phyloP scores from a whole-genome alignment of 495 filamentous ascomycete genomes.

The Tuber indicum region DNA sequence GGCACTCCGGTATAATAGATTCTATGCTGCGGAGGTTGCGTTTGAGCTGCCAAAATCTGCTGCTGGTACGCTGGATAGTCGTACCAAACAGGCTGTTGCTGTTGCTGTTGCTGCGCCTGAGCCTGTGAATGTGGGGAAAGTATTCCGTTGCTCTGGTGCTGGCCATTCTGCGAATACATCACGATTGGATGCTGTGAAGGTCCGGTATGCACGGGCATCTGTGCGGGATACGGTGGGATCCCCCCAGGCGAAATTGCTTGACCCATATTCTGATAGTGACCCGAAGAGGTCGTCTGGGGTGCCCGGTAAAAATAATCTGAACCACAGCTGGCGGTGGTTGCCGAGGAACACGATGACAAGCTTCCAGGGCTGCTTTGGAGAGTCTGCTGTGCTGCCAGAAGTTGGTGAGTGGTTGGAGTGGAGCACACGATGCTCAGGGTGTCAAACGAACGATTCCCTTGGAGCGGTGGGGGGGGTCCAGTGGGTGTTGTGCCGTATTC shows the following conservation, averaged over 20 bases:
- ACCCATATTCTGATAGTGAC: constrained; percentile 25
- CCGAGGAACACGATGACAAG: constrained; percentile 48
- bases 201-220: constrained; percentile 26
- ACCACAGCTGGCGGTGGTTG: constrained; percentile 36
- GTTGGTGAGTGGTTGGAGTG: constrained; percentile 41
- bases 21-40: constrained; percentile 36
- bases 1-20: constrained; percentile 29
- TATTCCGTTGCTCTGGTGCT: constrained; percentile 28
- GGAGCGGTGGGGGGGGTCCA: constrained; percentile 46
- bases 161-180: constrained; percentile 22
- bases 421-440: constrained; percentile 45
- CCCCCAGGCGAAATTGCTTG: constrained; percentile 30
- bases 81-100: constrained; percentile 39
- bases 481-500: constrained; percentile 47
- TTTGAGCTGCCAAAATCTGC: constrained; percentile 36
- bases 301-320: constrained; percentile 41
- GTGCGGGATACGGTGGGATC: constrained; percentile 32
- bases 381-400: constrained; percentile 40
- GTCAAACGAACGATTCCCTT: constrained; percentile 46
- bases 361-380: constrained; percentile 50
- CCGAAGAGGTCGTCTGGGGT: constrained; percentile 26
- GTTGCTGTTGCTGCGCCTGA: constrained; percentile 31
- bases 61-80: constrained; percentile 37
- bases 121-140: constrained; percentile 34
- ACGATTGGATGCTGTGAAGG: constrained; percentile 35